phyloP scores from a whole-genome alignment of 2,329 filamentous ascomycete species.

The Botrytis paeoniae region DNA sequence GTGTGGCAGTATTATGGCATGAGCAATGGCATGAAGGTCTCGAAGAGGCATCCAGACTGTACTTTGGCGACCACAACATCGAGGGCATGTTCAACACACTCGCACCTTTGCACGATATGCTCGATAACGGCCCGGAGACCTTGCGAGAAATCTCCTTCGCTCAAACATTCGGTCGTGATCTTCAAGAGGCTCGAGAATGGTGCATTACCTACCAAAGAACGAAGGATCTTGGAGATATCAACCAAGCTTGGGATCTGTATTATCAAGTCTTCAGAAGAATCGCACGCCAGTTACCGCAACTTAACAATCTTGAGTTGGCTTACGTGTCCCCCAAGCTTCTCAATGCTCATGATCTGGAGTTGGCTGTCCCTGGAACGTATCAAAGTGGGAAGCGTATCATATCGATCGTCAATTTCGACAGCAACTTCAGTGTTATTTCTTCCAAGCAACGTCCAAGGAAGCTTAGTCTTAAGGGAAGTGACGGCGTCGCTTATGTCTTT shows the following conservation, averaged over 20 bases:
- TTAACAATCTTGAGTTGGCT: conserved; percentile 88
- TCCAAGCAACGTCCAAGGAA: conserved; percentile 96
- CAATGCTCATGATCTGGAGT: conserved; percentile 76
- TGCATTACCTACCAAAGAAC: conserved; percentile 87
- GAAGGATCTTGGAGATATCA: conserved; percentile 89
- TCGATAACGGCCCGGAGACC: conserved; percentile 89
- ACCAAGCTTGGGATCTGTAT: conserved; percentile 98
- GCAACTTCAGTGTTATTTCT: conserved; percentile 85
- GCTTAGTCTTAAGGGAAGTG: conserved; percentile 81
- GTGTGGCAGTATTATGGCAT: conserved; percentile 96
- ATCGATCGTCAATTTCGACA: conserved; percentile 84
- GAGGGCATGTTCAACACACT: conserved; percentile 95
- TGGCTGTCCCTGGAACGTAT: conserved; percentile 96
- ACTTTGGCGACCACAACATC: conserved; percentile 97
- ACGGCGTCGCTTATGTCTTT: conserved; percentile 85
- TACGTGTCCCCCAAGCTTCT: conserved; percentile 96
- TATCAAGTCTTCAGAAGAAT: conserved; percentile 98
- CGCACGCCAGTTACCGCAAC: conserved; percentile 84
- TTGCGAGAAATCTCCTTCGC: conserved; percentile 95
- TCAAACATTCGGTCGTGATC: conserved; percentile 92
- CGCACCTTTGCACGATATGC: conserved; percentile 83
- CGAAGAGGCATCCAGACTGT: conserved; percentile 92
- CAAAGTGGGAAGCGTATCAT: conserved; percentile 74
- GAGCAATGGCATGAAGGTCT: conserved; percentile 98
- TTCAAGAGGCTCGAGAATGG: conserved; percentile 94